Evolutionary conservation across 495 filamentous ascomycete genomes (phyloP).

Genomic region (Aspergillus indologenus): DNA sequence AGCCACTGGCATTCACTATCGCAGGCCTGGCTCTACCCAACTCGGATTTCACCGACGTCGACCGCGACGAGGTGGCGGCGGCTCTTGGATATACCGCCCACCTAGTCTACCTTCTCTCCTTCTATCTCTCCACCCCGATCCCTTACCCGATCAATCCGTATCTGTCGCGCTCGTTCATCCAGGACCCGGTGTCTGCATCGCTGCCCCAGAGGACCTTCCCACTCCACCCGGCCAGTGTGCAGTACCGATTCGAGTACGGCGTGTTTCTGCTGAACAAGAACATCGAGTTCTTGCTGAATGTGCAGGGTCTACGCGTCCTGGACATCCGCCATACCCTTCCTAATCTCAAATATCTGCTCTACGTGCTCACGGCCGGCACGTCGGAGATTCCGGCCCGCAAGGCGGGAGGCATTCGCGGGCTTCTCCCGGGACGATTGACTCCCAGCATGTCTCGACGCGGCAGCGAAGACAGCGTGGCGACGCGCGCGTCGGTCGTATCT

Average conservation of each 20-base stretch:
- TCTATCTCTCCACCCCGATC: conserved; percentile 74
- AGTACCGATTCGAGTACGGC: conserved; percentile 89
- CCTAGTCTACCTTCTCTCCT: conserved; percentile 70
- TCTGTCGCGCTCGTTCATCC: conserved; percentile 71
- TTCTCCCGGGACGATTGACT: conserved; percentile 40
- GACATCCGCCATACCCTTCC: conserved; percentile 89
- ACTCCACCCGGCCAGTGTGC: conserved; percentile 71
- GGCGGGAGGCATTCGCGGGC: conserved; percentile 67
- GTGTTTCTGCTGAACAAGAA: conserved; percentile 94
- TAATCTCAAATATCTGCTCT: conserved; percentile 90
- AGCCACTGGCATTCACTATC: conserved; percentile 73
- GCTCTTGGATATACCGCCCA: conserved; percentile 82
- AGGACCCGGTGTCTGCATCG: conserved; percentile 71
- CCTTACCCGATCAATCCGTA: conserved; percentile 76
- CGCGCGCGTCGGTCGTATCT: conserved; percentile 29
- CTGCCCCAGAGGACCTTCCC: conserved; percentile 73
- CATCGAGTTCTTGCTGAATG: conserved; percentile 77
- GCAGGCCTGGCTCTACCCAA: conserved; percentile 74
- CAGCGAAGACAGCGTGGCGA: conserved; percentile 41
- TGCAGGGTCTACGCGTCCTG: conserved; percentile 69
- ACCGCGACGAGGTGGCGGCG: conserved; percentile 70
- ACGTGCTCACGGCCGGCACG: conserved; percentile 73
- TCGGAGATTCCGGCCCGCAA: conserved; percentile 77
- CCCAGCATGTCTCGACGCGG: conserved; percentile 38
- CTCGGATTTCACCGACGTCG: conserved; percentile 61